Percentiles rank a stretch among this genome's conserved stretches.
Evolutionary conservation across 108 stramenopile species (phyloP).

Genomic region (Craspedostauros australis): DNA sequence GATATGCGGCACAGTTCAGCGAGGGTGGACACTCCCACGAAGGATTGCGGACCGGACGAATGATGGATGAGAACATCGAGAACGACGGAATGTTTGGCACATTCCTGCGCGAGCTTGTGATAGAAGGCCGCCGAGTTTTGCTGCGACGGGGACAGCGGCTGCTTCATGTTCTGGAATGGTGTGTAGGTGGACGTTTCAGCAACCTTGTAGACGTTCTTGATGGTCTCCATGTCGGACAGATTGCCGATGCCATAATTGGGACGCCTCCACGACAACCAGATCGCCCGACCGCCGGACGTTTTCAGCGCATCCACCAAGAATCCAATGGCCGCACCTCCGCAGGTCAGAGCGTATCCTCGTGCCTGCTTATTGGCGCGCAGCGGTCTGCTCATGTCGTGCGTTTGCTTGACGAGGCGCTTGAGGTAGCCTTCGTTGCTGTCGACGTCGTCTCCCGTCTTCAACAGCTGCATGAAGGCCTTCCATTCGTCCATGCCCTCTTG

Average conservation of each 20-base stretch:
- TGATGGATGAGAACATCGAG: slow-evolving; percentile 64
- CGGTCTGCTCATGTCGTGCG: not conserved
- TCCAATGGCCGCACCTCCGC: slow-evolving; percentile 74
- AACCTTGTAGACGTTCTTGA: slow-evolving; percentile 5
- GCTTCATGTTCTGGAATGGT: slow-evolving; percentile 45
- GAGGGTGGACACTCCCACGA: slow-evolving; percentile 70
- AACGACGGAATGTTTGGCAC: slow-evolving; percentile 38
- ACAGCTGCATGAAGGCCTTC: slow-evolving; percentile 8
- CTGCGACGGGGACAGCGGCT: not conserved
- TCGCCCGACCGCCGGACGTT: slow-evolving; percentile 69
- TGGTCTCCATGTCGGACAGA: slow-evolving; percentile 47
- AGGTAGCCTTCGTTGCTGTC: not conserved
- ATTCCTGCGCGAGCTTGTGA: slow-evolving; percentile 35
- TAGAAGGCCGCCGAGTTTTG: slow-evolving; percentile 48
- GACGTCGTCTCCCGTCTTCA: not conserved
- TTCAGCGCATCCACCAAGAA: slow-evolving; percentile 61
- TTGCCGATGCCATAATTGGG: slow-evolving; percentile 70
- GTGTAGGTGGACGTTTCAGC: slow-evolving; percentile 36
- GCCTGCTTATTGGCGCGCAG: not conserved
- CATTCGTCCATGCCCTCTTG: slow-evolving; percentile 20
- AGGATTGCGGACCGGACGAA: slow-evolving; percentile 30
- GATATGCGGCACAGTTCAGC: slow-evolving; percentile 60
- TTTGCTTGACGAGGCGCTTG: not conserved
- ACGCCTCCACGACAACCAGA: slow-evolving; percentile 55
- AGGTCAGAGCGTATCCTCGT: slow-evolving; percentile 21